Evolutionary conservation across 192 early-diverging fungal genomes (phyloP), one percentile per base, ranked within the genome.

Genomic region (Backusella parvicylindrica): DNA sequence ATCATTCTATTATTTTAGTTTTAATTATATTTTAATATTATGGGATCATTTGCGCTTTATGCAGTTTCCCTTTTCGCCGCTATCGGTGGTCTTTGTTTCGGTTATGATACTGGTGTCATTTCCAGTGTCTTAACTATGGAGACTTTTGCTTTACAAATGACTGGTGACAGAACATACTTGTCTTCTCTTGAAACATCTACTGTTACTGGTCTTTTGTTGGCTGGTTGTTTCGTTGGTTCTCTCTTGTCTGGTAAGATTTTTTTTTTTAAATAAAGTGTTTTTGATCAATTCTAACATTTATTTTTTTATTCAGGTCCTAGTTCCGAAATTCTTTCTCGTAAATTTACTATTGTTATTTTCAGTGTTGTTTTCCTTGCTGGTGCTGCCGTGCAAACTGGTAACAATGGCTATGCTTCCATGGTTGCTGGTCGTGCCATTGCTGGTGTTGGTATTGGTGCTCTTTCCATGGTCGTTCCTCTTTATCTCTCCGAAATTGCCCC

Each of bases 401-500:
- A 89, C 6, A 81, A 74, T 26, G 83, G 82, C 68, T 80, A 84
- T 70, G 86, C 56, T 37, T 83, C 91, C 83, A 83, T 96, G 32
- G 86, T 91, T 35, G 85, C 76, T 37, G 95, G 94, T 65, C 90
- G 96, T 36, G 83, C 92, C 72, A 79, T 98, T 74, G 88, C 91
- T 63, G 96, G 96, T 71, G 85, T 80, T 0, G 75, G 79, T 72
- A 68, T 72, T 36, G 79, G 79, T 75, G 70, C 72, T 15, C 37
- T 81, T 28, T 73, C 75, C 23, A 77, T 72, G 41, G 66, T 64
- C 12, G 72, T 70, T 31, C 69, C 64, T 60, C 50, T 71, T 70
- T 70, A 47, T 16, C 35, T 53, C 69, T 91, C 93, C 21, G 95
- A 96, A 75, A 88, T 94, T 13, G 89, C 95, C 6, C 92, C 92